A percentile compares a stretch with the other conserved stretches of the same genome.
Evolutionary conservation across 495 filamentous ascomycete species (phyloP).

Genomic region (Hyaloscypha variabilis): DNA sequence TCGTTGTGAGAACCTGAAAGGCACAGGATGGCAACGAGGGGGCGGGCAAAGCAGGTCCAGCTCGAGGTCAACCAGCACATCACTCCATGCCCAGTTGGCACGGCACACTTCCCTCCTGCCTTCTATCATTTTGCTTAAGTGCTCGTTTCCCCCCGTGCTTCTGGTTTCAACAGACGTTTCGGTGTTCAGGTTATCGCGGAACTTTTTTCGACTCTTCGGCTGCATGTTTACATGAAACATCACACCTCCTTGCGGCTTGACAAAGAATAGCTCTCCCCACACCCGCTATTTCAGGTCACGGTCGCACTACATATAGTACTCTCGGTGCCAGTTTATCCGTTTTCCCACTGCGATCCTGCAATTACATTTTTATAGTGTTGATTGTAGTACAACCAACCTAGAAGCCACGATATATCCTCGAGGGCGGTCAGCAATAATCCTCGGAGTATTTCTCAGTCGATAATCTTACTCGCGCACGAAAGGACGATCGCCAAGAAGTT

Average conservation of each 20-base stretch:
- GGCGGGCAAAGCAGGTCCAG: neutral
- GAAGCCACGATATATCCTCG: neutral
- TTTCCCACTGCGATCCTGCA: slow-evolving; percentile 3
- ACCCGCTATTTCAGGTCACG: neutral
- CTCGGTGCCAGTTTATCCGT: neutral
- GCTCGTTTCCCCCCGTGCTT: neutral
- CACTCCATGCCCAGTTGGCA: neutral
- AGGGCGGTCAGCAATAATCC: neutral
- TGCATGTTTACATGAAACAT: neutral
- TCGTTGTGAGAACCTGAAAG: neutral
- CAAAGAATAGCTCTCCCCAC: slow-evolving; percentile 4
- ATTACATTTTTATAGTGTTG: neutral
- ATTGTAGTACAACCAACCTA: slow-evolving; percentile 4
- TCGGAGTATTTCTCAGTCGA: neutral
- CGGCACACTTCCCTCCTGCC: neutral
- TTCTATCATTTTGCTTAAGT: neutral
- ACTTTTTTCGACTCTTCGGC: neutral
- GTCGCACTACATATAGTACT: slow-evolving; percentile 9
- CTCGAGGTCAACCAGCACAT: neutral
- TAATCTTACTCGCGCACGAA: neutral
- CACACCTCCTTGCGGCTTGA: neutral
- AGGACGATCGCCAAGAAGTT: neutral
- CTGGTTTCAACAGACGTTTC: neutral
- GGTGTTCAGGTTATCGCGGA: neutral
- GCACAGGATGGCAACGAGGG: neutral